Conservation (phyloP, 1,284 basidiomycete species). For the Cutaneotrichosporon sp. region DNA sequence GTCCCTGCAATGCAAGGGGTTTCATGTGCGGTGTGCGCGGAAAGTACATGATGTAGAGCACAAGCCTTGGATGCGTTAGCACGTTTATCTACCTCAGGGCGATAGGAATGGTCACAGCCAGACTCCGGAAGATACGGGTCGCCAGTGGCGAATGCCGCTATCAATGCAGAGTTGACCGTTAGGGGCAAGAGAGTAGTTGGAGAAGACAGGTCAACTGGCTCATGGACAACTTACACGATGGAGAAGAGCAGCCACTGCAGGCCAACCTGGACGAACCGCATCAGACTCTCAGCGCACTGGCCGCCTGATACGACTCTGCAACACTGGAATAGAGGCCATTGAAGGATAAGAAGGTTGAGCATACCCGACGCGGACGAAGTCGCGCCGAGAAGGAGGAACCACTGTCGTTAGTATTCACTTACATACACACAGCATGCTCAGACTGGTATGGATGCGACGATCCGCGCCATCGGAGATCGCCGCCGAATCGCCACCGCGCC, state of each 20-base stretch:
- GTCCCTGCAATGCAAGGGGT: slow-evolving; percentile 48
- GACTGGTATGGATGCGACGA: no score
- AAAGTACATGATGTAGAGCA: slow-evolving; percentile 90
- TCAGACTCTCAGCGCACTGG: slow-evolving; percentile 72
- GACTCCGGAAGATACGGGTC: no score
- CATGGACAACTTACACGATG: slow-evolving; percentile 75
- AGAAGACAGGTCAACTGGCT: no score
- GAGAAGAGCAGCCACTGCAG: slow-evolving; percentile 84
- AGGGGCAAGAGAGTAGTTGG: no score
- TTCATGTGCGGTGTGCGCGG: slow-evolving; percentile 51
- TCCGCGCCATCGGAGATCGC: neutral
- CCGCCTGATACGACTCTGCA: slow-evolving; percentile 56
- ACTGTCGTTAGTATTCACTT: slow-evolving; percentile 39
- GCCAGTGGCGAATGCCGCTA: no score
- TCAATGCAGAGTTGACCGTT: no score
- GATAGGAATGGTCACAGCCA: no score
- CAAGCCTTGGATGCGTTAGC: slow-evolving; percentile 55
- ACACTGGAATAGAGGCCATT: slow-evolving; percentile 80
- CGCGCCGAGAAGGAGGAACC: slow-evolving; percentile 88
- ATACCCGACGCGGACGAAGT: slow-evolving; percentile 74
- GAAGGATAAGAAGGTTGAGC: slow-evolving; percentile 84
- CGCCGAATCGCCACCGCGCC: neutral
- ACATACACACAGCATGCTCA: neutral
- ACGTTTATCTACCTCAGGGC: no score
- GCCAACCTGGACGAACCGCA: slow-evolving; percentile 77